A percentile compares a stretch with the other conserved stretches of the same genome.
Conservation (phyloP, 345 rosid genomes). For the Stellera chamaejasme region DNA sequence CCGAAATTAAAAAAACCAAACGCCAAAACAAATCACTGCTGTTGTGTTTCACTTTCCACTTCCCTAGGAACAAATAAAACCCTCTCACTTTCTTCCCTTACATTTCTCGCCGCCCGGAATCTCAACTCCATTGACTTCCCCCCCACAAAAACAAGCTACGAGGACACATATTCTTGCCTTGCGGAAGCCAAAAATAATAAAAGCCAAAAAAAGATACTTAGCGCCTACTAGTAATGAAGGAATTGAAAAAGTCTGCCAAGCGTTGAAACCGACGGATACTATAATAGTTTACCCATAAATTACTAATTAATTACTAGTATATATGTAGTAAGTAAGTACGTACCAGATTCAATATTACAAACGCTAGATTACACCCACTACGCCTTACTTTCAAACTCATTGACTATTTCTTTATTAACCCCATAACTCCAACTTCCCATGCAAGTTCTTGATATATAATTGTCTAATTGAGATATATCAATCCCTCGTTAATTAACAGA, state of each 20-base stretch:
- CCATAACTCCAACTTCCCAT: conserved; percentile 12
- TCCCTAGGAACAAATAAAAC: conserved; percentile 5
- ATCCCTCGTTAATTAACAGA: no score
- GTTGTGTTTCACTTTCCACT: conserved; percentile 8
- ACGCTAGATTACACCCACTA: conserved; percentile 12
- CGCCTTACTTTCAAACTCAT: conserved; percentile 21
- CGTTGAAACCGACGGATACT: conserved; percentile 21
- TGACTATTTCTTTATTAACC: conserved; percentile 5
- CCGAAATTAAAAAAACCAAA: conserved; percentile 17
- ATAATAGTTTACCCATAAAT: neutral
- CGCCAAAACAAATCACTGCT: neutral
- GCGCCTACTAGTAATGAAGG: no score
- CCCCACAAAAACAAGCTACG: conserved; percentile 11
- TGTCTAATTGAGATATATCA: no score
- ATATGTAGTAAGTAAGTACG: no score
- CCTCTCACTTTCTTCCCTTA: neutral
- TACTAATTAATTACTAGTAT: no score
- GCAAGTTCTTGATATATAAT: no score
- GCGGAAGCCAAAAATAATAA: no score
- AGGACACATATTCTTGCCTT: conserved; percentile 33
- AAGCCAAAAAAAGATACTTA: no score
- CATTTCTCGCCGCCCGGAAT: neutral
- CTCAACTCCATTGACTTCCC: conserved; percentile 29
- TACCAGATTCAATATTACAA: conserved; percentile 7
- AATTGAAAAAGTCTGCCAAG: conserved; percentile 14